Evolutionary conservation across 1,284 basidiomycete species (phyloP).

Genomic region (Tausonia pullulans): DNA sequence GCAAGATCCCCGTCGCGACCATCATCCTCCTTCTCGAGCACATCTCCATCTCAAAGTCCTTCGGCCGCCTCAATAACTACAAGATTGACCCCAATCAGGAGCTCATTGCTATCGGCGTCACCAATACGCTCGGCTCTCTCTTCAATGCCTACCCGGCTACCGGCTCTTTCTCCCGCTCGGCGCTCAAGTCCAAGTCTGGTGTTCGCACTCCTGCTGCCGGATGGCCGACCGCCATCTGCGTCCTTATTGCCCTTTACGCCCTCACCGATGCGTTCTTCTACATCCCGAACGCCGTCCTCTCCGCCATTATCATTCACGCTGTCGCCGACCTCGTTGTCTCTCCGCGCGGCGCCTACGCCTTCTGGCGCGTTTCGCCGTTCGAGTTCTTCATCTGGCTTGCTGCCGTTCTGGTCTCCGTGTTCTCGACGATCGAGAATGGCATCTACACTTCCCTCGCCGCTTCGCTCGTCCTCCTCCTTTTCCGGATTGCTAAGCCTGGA

Average conservation of each 20-base stretch:
- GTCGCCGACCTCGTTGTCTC: slow-evolving; percentile 85
- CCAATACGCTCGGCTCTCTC: slow-evolving; percentile 53
- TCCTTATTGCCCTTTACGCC: slow-evolving; percentile 88
- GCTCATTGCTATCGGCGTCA: slow-evolving; percentile 92
- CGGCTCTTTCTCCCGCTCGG: slow-evolving; percentile 94
- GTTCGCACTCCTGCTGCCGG: slow-evolving; percentile 90
- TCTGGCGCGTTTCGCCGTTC: slow-evolving; percentile 87
- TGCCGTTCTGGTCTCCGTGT: slow-evolving; percentile 79
- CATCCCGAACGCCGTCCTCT: slow-evolving; percentile 50
- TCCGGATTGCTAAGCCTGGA: slow-evolving; percentile 83
- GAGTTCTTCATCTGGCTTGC: slow-evolving; percentile 55
- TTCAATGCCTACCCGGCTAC: slow-evolving; percentile 94
- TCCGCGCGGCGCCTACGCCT: slow-evolving; percentile 75
- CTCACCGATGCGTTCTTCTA: slow-evolving; percentile 71
- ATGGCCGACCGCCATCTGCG: slow-evolving; percentile 72
- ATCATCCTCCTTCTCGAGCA: slow-evolving; percentile 94
- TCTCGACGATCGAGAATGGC: slow-evolving; percentile 82
- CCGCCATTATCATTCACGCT: slow-evolving; percentile 92
- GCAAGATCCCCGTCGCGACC: slow-evolving; percentile 78
- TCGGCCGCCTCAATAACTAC: slow-evolving; percentile 88
- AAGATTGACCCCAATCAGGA: slow-evolving; percentile 98
- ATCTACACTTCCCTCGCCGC: slow-evolving; percentile 83
- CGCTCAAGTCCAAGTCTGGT: slow-evolving; percentile 89
- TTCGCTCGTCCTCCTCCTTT: slow-evolving; percentile 70
- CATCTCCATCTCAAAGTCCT: slow-evolving; percentile 91